A percentile compares a stretch with the other conserved stretches of the same genome.
Evolutionary conservation across 2,329 filamentous ascomycete genomes (phyloP).

Genomic region (Calonectria ilicicola): DNA sequence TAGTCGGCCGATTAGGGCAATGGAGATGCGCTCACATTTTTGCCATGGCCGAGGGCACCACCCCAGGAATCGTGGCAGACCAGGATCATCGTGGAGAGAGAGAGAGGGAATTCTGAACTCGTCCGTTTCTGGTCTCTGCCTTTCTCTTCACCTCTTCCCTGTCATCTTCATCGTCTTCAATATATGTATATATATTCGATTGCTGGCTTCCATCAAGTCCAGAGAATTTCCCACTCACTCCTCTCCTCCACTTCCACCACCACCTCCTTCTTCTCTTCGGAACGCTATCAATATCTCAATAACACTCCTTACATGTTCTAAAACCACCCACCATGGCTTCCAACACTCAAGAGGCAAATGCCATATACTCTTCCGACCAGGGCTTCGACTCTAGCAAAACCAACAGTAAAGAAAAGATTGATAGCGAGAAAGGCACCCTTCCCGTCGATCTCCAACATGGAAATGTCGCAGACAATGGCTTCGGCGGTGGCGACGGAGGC

Average conservation of each 20-base stretch:
- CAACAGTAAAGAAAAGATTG: conserved; percentile 43
- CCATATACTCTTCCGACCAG: conserved; percentile 42
- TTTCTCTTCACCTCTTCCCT: conserved; percentile 26
- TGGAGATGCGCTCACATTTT: conserved; percentile 28
- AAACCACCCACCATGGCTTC: conserved; percentile 31
- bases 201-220: not conserved
- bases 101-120: conserved; percentile 40
- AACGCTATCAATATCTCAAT: not conserved
- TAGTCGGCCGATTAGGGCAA: conserved; percentile 28
- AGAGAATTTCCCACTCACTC: not conserved
- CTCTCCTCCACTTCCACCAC: not conserved
- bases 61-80: conserved; percentile 25
- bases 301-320: conserved; percentile 3
- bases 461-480: conserved; percentile 41
- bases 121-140: not conserved
- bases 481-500: conserved; percentile 43
- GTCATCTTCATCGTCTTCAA: conserved; percentile 16
- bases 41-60: conserved; percentile 22
- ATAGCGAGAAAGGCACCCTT: conserved; percentile 20
- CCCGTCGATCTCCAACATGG: conserved; percentile 34
- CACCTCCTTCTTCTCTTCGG: conserved; percentile 10
- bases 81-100: conserved; percentile 36
- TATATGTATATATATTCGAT: conserved; percentile 19
- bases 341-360: conserved; percentile 30
- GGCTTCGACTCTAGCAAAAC: conserved; percentile 41